Base-by-base conservation (phyloP, 257 asterid genomes). In the Solanum appendiculatum region DNA sequence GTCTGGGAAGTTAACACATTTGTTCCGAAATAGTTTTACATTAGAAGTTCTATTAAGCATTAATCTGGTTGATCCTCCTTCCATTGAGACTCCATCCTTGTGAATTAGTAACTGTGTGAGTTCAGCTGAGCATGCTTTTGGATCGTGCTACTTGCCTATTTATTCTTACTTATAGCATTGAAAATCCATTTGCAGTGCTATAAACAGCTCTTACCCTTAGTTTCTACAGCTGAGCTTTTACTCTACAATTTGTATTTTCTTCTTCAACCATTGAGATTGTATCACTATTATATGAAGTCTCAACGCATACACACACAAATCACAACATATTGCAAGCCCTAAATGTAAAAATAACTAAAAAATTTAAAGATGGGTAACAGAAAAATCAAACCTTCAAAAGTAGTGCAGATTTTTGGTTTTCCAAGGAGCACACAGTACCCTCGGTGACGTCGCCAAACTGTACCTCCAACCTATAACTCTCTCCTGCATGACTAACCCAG, bases 401-500 rank as follows among this genome's bases (percentile, higher is more conserved):
- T 89, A 95, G 88, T 33, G 95, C 92, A 73, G 86, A 88, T 16
- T 86, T 78, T 69, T 63, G 89, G 12, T 85, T 87, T 87, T 40
- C 87, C 89, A 94, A 87, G 84, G 88, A 84, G 72, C 98, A 95
- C 74, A 70, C 86, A 40, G 85, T 86, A 68, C 91, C 90, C 90
- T 94, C 96, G 85, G 89, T n/a, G 42, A 97, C 90, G 90, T 97
- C 99, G 44, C 89, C 94, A 91, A 91, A 97, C 74, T 92, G 96
- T 63, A 94, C 92, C 86, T 97, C 99, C 89, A 95, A 48, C 89
- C 88, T 97, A 88, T 92, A 97, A 44, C 92, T 83, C 69, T 90
- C 92, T 7, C 89, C 91, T 10, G 87, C 89, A 44, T 83, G 85
- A 87, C 82, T 70, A 88, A 97, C 88, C 90, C 93, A 91, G 83